Base-by-base conservation (phyloP, 2,329 filamentous ascomycete species). In the Hypomyces rosellus region DNA sequence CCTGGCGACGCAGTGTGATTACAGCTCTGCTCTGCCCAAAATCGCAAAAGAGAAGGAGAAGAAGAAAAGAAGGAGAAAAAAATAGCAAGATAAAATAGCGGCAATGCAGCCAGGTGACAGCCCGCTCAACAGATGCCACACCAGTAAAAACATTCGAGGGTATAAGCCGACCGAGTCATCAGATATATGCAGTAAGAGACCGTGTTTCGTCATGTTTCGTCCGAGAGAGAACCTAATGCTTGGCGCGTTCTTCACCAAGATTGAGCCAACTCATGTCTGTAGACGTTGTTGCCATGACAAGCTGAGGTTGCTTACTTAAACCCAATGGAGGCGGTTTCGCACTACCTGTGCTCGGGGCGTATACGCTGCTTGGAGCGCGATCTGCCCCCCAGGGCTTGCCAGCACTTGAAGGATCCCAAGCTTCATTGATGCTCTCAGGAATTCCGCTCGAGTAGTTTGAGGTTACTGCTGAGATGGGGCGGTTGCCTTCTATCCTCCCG, bases 261-360 rank as follows among this genome's bases (percentile, higher is more conserved):
- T 90, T 89, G 55, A 91, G 69, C 87, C 87, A 91, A 68, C 85
- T 88, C 84, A 90, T 88, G 65, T 90, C 87, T 46, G 76, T 77
- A 12, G 77, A 75, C 6, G 71, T 72, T 22, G 73, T 65, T 44
- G 77, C 72, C 66, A 70, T 74, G 18, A 70, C 66, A 30, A 80
- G 69, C 58, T 77, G 77, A 15, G 75, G 75, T 56, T 78, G 75
- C 46, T 65, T 68, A 61, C 71, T 77, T 51, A 75, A 63, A 40
- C 67, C 68, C 6, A 63, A 60, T 37, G 63, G 59, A 15, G 64
- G 59, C n/a, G 64, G 59, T 33, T 63, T 58, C 12, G 59, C 57
- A 18, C 54, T 63, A 2, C 61, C 54, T 49, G 68, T 69, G 12
- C 68, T 73, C 6, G 71, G 66, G 43, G 66, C 72, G 54, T 82